These are phyloP conservation scores for Phytophthora aleatoria DNA, from an alignment of 352 stramenopile genomes.

Conservation along the genomic window DNA sequence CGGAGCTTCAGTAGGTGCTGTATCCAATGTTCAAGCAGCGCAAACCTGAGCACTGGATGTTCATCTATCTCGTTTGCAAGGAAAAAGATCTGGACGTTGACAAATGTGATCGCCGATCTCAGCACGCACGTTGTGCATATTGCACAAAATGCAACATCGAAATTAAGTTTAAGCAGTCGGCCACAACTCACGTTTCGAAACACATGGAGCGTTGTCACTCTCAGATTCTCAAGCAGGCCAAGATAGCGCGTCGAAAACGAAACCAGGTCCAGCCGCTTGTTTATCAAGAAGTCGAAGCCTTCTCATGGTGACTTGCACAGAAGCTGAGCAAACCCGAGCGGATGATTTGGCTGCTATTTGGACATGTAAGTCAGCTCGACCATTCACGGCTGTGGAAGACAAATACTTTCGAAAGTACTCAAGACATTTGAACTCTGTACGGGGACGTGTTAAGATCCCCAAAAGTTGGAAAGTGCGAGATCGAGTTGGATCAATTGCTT, in stretches of 20 bases:
- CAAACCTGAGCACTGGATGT: neutral
- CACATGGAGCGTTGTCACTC: neutral
- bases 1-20: no score
- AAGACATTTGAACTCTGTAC: neutral
- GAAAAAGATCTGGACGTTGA: neutral
- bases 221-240: neutral
- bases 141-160: neutral
- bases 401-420: conserved; percentile 13
- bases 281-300: neutral
- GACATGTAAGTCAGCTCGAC: neutral
- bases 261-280: neutral
- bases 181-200: neutral
- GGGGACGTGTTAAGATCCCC: neutral
- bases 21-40: neutral
- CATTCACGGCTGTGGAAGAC: neutral
- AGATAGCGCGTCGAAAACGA: neutral
- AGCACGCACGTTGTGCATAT: conserved; percentile 2
- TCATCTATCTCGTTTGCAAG: neutral
- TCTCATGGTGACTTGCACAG: neutral
- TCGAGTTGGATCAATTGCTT: conserved; percentile 2
- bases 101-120: neutral
- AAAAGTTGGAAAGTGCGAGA: neutral
- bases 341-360: conserved; percentile 2
- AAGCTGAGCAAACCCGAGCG: neutral
- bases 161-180: neutral